Conservation (phyloP, 139 green algal species). For the Chlorella sp. region DNA sequence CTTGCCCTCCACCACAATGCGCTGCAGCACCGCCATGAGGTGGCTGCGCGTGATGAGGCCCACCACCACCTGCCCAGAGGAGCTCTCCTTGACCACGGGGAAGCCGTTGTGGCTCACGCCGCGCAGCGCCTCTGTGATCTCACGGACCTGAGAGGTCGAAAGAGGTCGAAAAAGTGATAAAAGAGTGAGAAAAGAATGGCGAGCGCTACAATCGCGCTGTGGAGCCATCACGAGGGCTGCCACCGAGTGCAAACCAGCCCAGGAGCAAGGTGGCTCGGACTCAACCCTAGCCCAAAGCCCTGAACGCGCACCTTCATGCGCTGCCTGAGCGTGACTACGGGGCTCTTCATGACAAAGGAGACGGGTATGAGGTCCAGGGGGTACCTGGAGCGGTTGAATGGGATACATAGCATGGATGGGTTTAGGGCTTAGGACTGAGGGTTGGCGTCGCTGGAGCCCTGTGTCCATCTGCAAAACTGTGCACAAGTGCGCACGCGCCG, state of each 20-base stretch:
- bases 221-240: too few species aligned
- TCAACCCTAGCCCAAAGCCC: too few species aligned
- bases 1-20: constrained; percentile 11
- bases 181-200: not conserved
- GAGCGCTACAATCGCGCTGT: too few species aligned
- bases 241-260: too few species aligned
- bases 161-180: too few species aligned
- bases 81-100: constrained; percentile 44
- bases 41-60: constrained; percentile 71
- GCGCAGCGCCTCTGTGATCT: constrained; percentile 49
- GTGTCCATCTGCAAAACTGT: too few species aligned
- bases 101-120: constrained; percentile 59
- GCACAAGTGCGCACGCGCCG: too few species aligned
- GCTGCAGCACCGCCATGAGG: constrained; percentile 70
- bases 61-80: constrained; percentile 35
- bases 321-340: constrained; percentile 55
- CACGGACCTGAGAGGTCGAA: constrained; percentile 37
- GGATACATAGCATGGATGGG: too few species aligned
- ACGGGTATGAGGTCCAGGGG: constrained; percentile 61
- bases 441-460: too few species aligned
- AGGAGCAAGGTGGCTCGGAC: too few species aligned
- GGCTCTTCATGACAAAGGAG: constrained; percentile 50
- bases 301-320: constrained; percentile 20
- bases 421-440: too few species aligned
- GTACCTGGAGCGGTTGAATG: not conserved